These are phyloP conservation scores for Candida nanaspora DNA, from an alignment of 805 yeast species.

Conservation along the genomic window DNA sequence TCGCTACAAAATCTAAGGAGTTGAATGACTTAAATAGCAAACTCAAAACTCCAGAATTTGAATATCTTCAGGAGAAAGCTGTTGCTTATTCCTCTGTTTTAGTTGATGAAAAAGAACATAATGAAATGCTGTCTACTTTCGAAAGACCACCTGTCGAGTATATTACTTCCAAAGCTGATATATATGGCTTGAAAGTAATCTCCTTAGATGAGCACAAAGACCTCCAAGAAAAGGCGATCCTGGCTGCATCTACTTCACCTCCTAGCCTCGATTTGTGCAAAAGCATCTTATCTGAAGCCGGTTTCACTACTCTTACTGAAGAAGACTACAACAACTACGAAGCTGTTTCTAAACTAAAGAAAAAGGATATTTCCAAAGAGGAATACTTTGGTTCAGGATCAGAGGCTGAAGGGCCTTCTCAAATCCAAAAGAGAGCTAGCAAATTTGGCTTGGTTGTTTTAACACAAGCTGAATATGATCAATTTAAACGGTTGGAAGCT, in stretches of 20 bases:
- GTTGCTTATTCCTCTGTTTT: constrained; percentile 18
- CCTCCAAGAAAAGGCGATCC: constrained; percentile 4
- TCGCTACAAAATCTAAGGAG: constrained; percentile 4
- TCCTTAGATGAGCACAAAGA: constrained; percentile 9
- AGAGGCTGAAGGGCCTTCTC: neutral
- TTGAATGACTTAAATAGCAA: constrained; percentile 6
- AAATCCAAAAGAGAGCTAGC: neutral
- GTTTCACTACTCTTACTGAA: neutral
- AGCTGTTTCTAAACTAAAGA: neutral
- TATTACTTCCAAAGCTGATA: constrained; percentile 12
- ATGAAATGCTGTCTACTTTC: constrained; percentile 6
- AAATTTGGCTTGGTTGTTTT: constrained; percentile 3
- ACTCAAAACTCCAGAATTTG: constrained; percentile 25
- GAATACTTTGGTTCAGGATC: neutral
- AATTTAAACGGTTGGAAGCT: neutral
- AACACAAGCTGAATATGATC: constrained; percentile 1
- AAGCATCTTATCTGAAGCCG: neutral
- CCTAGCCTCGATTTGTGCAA: constrained; percentile 13
- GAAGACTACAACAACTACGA: neutral
- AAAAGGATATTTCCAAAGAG: neutral
- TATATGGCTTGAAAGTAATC: constrained; percentile 11
- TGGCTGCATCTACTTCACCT: constrained; percentile 15
- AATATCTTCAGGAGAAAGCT: constrained; percentile 22
- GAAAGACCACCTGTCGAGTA: constrained; percentile 12
- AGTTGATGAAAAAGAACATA: constrained; percentile 18